Percentiles rank a stretch among this genome's conserved stretches.
Conservation (phyloP, 1,284 basidiomycete genomes). For the Inonotus obliquus region DNA sequence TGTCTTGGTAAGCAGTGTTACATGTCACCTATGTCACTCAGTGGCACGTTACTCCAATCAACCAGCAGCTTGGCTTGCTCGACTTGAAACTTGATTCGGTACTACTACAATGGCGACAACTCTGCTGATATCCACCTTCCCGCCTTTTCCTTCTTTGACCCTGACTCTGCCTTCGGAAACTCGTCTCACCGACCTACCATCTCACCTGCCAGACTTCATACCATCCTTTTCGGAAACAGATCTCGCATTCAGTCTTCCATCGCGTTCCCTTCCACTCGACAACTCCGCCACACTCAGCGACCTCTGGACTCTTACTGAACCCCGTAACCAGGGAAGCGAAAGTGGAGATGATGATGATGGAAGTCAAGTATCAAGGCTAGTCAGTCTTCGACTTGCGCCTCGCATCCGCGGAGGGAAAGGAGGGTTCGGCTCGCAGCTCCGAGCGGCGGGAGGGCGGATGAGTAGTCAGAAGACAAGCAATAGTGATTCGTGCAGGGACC, state of each 20-base stretch:
- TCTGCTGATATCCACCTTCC: constrained; percentile 67
- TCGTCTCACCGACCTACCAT: constrained; percentile 47
- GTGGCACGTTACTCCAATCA: neutral
- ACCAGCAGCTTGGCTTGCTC: neutral
- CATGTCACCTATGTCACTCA: neutral
- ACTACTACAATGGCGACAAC: constrained; percentile 30
- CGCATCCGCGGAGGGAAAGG: constrained; percentile 89
- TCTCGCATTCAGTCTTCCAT: constrained; percentile 49
- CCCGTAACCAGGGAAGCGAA: neutral
- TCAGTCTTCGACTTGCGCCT: constrained; percentile 63
- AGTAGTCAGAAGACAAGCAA: constrained; percentile 92
- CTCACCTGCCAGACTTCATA: constrained; percentile 52
- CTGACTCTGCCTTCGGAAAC: constrained; percentile 53
- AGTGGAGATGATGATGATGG: constrained; percentile 27
- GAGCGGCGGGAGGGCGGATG: constrained; percentile 97
- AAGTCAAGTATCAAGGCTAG: constrained; percentile 31
- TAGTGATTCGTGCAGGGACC: constrained; percentile 92
- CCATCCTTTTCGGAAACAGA: constrained; percentile 39
- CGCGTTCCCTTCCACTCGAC: constrained; percentile 41
- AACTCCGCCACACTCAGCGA: constrained; percentile 40
- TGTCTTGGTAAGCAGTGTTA: neutral
- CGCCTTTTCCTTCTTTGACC: constrained; percentile 71
- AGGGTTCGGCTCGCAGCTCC: constrained; percentile 93
- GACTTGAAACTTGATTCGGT: neutral
- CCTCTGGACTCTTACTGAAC: constrained; percentile 25